These are phyloP conservation scores for Zygoascus biomembranicola DNA, from an alignment of 805 yeast genomes.

Conservation along the genomic window DNA sequence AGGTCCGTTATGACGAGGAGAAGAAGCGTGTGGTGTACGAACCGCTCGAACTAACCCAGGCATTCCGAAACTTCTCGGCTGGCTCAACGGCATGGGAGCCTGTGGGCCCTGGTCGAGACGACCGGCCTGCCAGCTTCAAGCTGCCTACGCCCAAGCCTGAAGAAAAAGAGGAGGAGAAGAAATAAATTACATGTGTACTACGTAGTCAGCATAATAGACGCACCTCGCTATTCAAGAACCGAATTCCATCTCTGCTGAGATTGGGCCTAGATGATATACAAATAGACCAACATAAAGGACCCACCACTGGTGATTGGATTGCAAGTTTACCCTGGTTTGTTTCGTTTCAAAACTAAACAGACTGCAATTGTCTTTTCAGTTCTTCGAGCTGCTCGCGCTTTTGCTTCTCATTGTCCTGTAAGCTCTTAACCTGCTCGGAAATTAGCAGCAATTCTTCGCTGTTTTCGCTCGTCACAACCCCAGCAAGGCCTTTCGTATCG, in stretches of 20 bases:
- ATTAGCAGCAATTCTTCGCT: slow-evolving; percentile 57
- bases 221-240: too few species aligned
- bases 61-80: slow-evolving; percentile 82
- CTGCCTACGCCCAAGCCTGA: slow-evolving; percentile 79
- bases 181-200: slow-evolving; percentile 13
- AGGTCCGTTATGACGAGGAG: slow-evolving; percentile 83
- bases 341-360: not conserved
- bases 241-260: too few species aligned
- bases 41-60: slow-evolving; percentile 86
- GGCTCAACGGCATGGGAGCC: slow-evolving; percentile 90
- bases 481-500: slow-evolving; percentile 10
- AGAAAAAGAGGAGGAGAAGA: slow-evolving; percentile 38
- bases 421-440: slow-evolving; percentile 64
- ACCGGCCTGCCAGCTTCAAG: slow-evolving; percentile 71
- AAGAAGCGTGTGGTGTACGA: slow-evolving; percentile 84
- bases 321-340: too few species aligned
- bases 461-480: slow-evolving; percentile 21
- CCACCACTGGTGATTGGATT: too few species aligned
- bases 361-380: slow-evolving; percentile 22
- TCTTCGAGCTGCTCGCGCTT: slow-evolving; percentile 54
- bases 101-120: slow-evolving; percentile 79
- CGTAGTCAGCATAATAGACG: too few species aligned
- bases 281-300: too few species aligned
- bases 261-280: too few species aligned
- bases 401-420: slow-evolving; percentile 57